A percentile compares a stretch with the other conserved stretches of the same genome.
Conservation (phyloP, 1,284 basidiomycete genomes). For the Papiliotrema terrestris region DNA sequence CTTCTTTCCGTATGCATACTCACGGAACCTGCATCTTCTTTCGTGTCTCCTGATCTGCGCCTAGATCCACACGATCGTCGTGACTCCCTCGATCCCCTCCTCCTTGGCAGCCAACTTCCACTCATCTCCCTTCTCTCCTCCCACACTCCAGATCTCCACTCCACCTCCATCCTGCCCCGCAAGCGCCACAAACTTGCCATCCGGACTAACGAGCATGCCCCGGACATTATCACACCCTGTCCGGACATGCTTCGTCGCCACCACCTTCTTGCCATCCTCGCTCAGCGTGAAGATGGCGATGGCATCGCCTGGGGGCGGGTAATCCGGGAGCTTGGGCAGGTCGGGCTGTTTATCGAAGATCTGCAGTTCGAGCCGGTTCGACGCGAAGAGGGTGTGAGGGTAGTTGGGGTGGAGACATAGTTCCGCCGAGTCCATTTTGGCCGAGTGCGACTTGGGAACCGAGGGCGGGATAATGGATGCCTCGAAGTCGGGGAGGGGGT, state of each 20-base stretch:
- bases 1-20: too few species aligned
- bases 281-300: constrained; percentile 36
- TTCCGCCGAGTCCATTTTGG: constrained; percentile 41
- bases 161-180: constrained; percentile 41
- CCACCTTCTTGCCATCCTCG: constrained; percentile 21
- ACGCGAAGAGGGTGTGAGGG: constrained; percentile 38
- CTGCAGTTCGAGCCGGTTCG: constrained; percentile 43
- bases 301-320: constrained; percentile 34
- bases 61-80: constrained; percentile 37
- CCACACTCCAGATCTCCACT: constrained; percentile 39
- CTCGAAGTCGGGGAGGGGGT: constrained; percentile 24
- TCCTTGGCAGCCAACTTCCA: constrained; percentile 58
- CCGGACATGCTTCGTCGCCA: constrained; percentile 29
- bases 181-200: constrained; percentile 41
- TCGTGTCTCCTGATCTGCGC: too few species aligned
- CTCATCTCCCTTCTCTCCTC: constrained; percentile 29
- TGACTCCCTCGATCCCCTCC: constrained; percentile 57
- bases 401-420: constrained; percentile 27
- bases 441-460: constrained; percentile 24
- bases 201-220: constrained; percentile 37
- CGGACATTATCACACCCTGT: constrained; percentile 39
- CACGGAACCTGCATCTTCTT: too few species aligned
- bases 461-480: constrained; percentile 31
- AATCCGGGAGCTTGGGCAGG: constrained; percentile 15
- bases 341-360: constrained; percentile 23